Conservation (phyloP, 495 filamentous ascomycete species). For the Neurospora pannonica region DNA sequence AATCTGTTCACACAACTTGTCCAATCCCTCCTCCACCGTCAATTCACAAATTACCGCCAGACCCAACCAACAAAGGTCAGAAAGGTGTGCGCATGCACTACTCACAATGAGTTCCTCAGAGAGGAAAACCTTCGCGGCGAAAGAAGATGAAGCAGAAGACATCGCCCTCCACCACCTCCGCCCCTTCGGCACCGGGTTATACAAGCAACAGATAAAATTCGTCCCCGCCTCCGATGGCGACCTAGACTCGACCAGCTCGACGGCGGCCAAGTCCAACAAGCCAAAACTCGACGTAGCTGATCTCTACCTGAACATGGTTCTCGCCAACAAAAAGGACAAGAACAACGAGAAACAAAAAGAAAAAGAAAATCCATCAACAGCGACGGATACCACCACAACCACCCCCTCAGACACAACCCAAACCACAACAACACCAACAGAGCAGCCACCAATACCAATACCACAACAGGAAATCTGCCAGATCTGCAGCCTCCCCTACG, state of each 20-base stretch:
- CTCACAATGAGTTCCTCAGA: background rate
- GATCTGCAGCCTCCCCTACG: conserved; percentile 28
- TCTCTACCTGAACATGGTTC: conserved; percentile 63
- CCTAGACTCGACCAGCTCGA: conserved; percentile 30
- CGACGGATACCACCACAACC: background rate
- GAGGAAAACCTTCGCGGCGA: background rate
- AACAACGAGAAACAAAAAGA: background rate
- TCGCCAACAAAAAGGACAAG: conserved; percentile 28
- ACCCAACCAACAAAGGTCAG: background rate
- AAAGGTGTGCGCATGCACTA: background rate
- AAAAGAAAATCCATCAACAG: background rate
- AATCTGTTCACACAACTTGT: background rate
- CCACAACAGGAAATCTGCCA: conserved; percentile 15
- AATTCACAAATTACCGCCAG: background rate
- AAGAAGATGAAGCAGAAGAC: conserved; percentile 39
- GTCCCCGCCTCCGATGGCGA: conserved; percentile 53
- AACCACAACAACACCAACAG: background rate
- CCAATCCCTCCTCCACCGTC: background rate
- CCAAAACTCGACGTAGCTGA: conserved; percentile 42
- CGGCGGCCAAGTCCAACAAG: conserved; percentile 8
- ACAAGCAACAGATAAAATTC: conserved; percentile 70
- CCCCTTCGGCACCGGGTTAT: conserved; percentile 71
- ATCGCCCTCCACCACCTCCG: conserved; percentile 63
- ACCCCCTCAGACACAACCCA: background rate
- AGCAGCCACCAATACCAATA: background rate